Percentiles rank a stretch among this genome's conserved stretches.
Evolutionary conservation across 306 rosid genomes (phyloP).

Genomic region (Argentina anserina): DNA sequence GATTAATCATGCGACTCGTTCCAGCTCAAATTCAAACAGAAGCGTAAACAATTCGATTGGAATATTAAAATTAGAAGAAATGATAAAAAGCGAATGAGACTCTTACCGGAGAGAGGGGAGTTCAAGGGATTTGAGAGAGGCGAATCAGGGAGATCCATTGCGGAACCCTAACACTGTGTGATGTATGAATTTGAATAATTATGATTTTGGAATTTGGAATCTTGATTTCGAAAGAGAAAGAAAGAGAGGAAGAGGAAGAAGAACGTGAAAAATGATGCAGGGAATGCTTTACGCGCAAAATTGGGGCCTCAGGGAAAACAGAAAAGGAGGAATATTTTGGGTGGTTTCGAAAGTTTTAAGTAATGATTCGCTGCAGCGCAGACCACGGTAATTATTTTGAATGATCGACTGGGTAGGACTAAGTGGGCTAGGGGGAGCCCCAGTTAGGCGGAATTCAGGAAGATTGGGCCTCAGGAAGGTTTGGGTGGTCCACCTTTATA

Average conservation of each 20-base stretch:
- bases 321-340: too few relatives aligned
- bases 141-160: conserved; percentile 4
- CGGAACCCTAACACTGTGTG: not conserved
- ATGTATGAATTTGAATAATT: not conserved
- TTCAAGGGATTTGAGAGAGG: not conserved
- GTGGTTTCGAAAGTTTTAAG: too few relatives aligned
- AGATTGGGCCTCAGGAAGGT: too few relatives aligned
- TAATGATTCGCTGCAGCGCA: too few relatives aligned
- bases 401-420: too few relatives aligned
- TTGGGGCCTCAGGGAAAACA: not conserved
- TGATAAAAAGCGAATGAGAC: not conserved
- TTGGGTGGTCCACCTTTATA: too few relatives aligned
- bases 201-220: not conserved
- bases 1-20: not conserved
- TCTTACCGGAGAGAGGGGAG: conserved; percentile 12
- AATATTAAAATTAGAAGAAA: not conserved
- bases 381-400: too few relatives aligned
- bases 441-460: too few relatives aligned
- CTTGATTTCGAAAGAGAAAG: not conserved
- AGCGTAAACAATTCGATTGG: not conserved
- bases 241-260: not conserved
- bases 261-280: not conserved
- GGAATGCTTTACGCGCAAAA: conserved; percentile 7
- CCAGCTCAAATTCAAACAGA: not conserved
- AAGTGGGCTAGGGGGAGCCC: too few relatives aligned